Evolutionary conservation across 306 rosid genomes (phyloP).

Genomic region (Medicago arabica): DNA sequence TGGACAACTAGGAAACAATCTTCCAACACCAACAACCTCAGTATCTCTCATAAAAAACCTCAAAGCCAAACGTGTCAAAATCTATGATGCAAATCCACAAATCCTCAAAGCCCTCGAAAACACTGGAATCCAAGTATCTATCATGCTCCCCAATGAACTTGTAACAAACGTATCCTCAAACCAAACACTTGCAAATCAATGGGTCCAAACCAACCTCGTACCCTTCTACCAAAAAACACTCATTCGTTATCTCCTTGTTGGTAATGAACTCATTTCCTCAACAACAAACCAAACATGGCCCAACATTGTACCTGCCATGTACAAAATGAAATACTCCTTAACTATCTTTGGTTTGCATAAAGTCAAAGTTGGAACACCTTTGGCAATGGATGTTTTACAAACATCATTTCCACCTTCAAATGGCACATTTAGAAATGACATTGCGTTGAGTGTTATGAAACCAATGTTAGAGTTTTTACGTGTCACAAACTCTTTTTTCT

Average conservation of each 20-base stretch:
- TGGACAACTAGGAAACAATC: slow-evolving; percentile 75
- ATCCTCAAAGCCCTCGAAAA: slow-evolving; percentile 64
- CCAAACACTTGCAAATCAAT: slow-evolving; percentile 62
- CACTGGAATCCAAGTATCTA: slow-evolving; percentile 59
- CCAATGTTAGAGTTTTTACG: slow-evolving; percentile 71
- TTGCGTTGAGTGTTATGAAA: slow-evolving; percentile 53
- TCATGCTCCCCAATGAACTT: slow-evolving; percentile 78
- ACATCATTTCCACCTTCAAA: slow-evolving; percentile 83
- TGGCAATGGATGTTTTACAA: slow-evolving; percentile 67
- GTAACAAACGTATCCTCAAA: slow-evolving; percentile 60
- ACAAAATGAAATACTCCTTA: slow-evolving; percentile 53
- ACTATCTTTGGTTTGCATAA: slow-evolving; percentile 47
- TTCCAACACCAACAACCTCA: slow-evolving; percentile 59
- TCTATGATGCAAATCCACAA: slow-evolving; percentile 50
- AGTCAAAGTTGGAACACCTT: slow-evolving; percentile 76
- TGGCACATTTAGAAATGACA: slow-evolving; percentile 71
- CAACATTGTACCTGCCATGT: slow-evolving; percentile 73
- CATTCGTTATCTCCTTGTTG: slow-evolving; percentile 82
- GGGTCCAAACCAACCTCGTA: slow-evolving; percentile 60
- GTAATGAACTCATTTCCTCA: slow-evolving; percentile 69
- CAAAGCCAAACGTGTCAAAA: slow-evolving; percentile 67
- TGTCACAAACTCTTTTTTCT: slow-evolving; percentile 75
- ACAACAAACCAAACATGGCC: slow-evolving; percentile 53
- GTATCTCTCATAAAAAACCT: slow-evolving; percentile 59
- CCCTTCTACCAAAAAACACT: slow-evolving; percentile 61